Conservation (phyloP, 1,284 basidiomycete species). For the Leccinum angustisporum region DNA sequence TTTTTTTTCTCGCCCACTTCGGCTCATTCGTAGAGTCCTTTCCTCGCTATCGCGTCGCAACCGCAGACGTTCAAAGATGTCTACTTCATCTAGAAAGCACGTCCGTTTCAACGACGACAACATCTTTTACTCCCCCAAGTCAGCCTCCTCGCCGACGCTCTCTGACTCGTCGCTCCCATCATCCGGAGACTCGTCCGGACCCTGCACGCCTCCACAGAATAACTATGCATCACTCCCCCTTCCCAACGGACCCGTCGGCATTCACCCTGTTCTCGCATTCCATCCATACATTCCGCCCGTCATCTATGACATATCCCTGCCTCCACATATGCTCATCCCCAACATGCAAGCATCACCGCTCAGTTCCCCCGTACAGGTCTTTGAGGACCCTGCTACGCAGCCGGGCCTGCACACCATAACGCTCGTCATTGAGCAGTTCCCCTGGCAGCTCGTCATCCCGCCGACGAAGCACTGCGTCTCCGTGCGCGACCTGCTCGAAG, state of each 20-base stretch:
- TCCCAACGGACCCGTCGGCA: conserved; percentile 34
- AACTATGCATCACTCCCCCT: conserved; percentile 25
- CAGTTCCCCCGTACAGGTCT: conserved; percentile 24
- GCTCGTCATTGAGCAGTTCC: conserved; percentile 33
- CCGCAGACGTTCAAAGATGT: conserved; percentile 20
- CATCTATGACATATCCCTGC: conserved; percentile 38
- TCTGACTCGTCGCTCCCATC: conserved; percentile 44
- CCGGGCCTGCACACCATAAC: conserved; percentile 33
- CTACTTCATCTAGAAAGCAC: conserved; percentile 32
- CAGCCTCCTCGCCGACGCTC: conserved; percentile 40
- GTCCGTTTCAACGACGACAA: conserved; percentile 48
- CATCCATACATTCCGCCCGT: conserved; percentile 39
- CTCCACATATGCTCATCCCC: conserved; percentile 29
- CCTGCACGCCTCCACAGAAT: conserved; percentile 37
- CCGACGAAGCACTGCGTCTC: conserved; percentile 34
- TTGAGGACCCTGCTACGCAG: conserved; percentile 38
- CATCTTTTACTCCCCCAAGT: conserved; percentile 42
- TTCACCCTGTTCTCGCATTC: conserved; percentile 46
- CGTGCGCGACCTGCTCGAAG: conserved; percentile 38
- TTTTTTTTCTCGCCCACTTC: conserved; percentile 10
- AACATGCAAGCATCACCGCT: conserved; percentile 31
- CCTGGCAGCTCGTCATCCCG: conserved; percentile 35
- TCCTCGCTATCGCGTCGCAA: conserved; percentile 10
- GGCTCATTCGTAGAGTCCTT: conserved; percentile 11
- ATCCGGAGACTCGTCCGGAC: conserved; percentile 33